These are phyloP conservation scores for Myxozyma neglecta DNA, from an alignment of 805 yeast genomes.

Conservation along the genomic window DNA sequence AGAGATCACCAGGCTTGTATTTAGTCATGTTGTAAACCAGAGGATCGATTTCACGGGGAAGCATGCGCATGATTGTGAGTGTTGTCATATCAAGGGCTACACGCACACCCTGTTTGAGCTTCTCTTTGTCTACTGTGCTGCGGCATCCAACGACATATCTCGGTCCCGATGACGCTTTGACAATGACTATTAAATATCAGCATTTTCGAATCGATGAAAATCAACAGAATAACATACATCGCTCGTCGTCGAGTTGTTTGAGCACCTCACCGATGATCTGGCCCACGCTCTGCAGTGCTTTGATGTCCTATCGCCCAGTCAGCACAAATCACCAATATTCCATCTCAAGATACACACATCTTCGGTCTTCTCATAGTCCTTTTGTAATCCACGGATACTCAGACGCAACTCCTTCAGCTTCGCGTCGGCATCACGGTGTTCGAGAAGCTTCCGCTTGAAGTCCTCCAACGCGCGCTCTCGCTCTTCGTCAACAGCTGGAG, in stretches of 20 bases:
- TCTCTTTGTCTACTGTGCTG: constrained; percentile 81
- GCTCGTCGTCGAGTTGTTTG: constrained; percentile 90
- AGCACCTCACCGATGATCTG: constrained; percentile 96
- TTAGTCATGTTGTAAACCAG: constrained; percentile 97
- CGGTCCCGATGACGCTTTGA: constrained; percentile 96
- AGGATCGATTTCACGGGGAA: constrained; percentile 98
- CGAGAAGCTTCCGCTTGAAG: constrained; percentile 81
- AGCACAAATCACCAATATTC: not conserved
- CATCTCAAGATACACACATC: constrained; percentile 44
- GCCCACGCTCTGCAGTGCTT: constrained; percentile 95
- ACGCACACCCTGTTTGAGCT: constrained; percentile 87
- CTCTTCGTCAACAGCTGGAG: constrained; percentile 53
- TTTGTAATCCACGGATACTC: constrained; percentile 79
- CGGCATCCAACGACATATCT: constrained; percentile 97
- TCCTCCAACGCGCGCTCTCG: constrained; percentile 74
- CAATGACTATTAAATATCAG: constrained; percentile 52
- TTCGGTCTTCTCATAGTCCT: constrained; percentile 87
- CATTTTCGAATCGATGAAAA: not conserved
- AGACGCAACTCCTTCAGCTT: constrained; percentile 80
- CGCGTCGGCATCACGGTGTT: constrained; percentile 94
- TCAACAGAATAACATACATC: constrained; percentile 45
- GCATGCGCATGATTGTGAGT: constrained; percentile 91
- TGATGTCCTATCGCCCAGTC: constrained; percentile 58
- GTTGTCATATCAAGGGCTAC: constrained; percentile 98
- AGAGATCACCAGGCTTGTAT: constrained; percentile 94